Evolutionary conservation across 768 basidiomycete species (phyloP).

Genomic region (Leccinum barrowsii): DNA sequence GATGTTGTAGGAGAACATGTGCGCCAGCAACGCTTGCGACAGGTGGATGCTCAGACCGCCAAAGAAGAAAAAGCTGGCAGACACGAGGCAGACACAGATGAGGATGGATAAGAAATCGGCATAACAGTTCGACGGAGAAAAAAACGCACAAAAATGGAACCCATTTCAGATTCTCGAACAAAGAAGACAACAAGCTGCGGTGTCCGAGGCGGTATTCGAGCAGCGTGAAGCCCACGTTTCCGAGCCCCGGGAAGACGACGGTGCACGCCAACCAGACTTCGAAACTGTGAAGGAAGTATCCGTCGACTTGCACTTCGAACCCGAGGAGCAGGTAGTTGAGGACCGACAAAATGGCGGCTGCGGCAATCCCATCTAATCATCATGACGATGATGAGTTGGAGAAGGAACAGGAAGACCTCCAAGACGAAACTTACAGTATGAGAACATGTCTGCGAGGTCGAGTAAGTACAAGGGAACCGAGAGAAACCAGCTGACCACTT

Average conservation of each 20-base stretch:
- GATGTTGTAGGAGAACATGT: constrained; percentile 58
- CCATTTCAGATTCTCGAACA: constrained; percentile 28
- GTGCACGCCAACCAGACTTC: constrained; percentile 80
- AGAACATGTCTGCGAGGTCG: constrained; percentile 42
- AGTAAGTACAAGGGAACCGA: background rate
- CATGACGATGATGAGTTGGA: background rate
- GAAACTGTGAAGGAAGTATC: constrained; percentile 73
- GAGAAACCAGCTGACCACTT: constrained; percentile 10
- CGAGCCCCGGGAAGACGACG: constrained; percentile 71
- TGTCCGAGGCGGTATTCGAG: constrained; percentile 71
- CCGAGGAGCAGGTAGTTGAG: constrained; percentile 79
- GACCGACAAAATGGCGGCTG: constrained; percentile 58
- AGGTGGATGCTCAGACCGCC: constrained; percentile 54
- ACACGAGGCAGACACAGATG: background rate
- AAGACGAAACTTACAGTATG: constrained; percentile 39
- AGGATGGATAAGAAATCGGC: background rate
- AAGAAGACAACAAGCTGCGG: constrained; percentile 16
- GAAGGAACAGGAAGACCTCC: background rate
- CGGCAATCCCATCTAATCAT: constrained; percentile 53
- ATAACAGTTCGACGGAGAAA: background rate
- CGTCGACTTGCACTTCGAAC: constrained; percentile 64
- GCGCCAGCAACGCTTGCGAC: constrained; percentile 48
- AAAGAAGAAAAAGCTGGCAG: constrained; percentile 46
- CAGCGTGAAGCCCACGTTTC: constrained; percentile 70
- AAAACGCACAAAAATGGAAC: constrained; percentile 37